Evolutionary conservation across 2,329 filamentous ascomycete genomes (phyloP).

Genomic region (Fusarium ramigenum): DNA sequence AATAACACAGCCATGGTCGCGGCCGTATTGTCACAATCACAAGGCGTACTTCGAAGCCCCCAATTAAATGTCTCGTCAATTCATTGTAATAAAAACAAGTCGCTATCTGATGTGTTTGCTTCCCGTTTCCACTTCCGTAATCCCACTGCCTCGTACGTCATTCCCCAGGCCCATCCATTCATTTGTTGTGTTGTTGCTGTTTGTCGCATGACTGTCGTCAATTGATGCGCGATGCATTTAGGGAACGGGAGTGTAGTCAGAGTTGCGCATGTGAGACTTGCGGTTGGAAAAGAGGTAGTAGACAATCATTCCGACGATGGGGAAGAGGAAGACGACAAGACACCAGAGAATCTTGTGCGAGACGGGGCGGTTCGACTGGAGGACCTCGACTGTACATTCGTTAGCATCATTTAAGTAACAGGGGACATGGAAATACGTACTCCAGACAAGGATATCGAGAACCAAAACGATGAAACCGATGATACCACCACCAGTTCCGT

Average conservation of each 20-base stretch:
- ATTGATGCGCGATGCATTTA: not conserved
- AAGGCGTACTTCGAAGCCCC: not conserved
- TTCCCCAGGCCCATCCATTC: not conserved
- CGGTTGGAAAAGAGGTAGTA: constrained; percentile 74
- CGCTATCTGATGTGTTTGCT: not conserved
- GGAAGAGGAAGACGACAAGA: constrained; percentile 71
- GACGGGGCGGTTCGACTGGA: constrained; percentile 69
- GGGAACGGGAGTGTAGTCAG: constrained; percentile 61
- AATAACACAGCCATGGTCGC: not conserved
- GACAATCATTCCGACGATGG: constrained; percentile 67
- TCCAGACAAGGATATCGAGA: constrained; percentile 70
- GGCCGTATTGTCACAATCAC: fast-evolving
- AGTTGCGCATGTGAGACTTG: constrained; percentile 60
- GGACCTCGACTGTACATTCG: constrained; percentile 63
- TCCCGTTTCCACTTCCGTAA: fast-evolving
- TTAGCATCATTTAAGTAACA: not conserved
- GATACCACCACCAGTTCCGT: constrained; percentile 69
- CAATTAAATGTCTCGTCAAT: not conserved
- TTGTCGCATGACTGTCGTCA: not conserved
- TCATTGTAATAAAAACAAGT: not conserved
- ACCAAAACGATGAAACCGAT: constrained; percentile 69
- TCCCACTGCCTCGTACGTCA: not conserved
- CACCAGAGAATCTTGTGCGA: constrained; percentile 69
- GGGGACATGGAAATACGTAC: constrained; percentile 53
- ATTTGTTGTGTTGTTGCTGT: fast-evolving